phyloP scores from a whole-genome alignment of 306 rosid species.

The Vigna angularis region DNA sequence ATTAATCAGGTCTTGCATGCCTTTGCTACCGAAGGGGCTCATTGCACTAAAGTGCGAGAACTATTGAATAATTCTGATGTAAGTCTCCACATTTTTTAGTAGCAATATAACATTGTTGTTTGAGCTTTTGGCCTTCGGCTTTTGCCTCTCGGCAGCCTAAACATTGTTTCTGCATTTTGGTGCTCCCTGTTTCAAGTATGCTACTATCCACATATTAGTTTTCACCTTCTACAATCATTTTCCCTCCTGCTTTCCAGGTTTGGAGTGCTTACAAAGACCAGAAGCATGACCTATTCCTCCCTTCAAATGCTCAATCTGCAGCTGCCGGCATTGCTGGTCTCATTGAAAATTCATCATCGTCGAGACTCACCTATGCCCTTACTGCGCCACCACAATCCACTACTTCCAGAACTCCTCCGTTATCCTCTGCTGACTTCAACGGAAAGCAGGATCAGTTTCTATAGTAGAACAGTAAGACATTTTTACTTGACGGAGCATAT shows the following conservation, averaged over 20 bases:
- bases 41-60: constrained; percentile 95
- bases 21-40: constrained; percentile 99
- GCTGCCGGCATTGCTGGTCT: constrained; percentile 99
- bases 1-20: constrained; percentile 93
- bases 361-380: constrained; percentile 84
- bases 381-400: constrained; percentile 74
- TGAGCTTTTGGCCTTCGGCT: neutral
- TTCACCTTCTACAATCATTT: constrained; percentile 8
- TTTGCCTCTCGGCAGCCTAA: constrained; percentile 12
- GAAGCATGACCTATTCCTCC: constrained; percentile 97
- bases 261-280: constrained; percentile 99
- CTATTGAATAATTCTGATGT: constrained; percentile 87
- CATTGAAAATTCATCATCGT: constrained; percentile 88
- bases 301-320: constrained; percentile 98
- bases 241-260: constrained; percentile 63
- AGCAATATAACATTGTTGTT: neutral
- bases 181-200: neutral
- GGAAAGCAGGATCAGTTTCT: constrained; percentile 61
- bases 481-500: constrained; percentile 37
- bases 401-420: constrained; percentile 65
- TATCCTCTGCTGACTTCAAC: constrained; percentile 55
- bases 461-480: constrained; percentile 42
- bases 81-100: constrained; percentile 46
- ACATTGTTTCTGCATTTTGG: constrained; percentile 14
- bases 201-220: neutral